These are phyloP conservation scores for Symbiodinium pilosum DNA, from an alignment of 73 alveolate species.

Conservation along the genomic window DNA sequence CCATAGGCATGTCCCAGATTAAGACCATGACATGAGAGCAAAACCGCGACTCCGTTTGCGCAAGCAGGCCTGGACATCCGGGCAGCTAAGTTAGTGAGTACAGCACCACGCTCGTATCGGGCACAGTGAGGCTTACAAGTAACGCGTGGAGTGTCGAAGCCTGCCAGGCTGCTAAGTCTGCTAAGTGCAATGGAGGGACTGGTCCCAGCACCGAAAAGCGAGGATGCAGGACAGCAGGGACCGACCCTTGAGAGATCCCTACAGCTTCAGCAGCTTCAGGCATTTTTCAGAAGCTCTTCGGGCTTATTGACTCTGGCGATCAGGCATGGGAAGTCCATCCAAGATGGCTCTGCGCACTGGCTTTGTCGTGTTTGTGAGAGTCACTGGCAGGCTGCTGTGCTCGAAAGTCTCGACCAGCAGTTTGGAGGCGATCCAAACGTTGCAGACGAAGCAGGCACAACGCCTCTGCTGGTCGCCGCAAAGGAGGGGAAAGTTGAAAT, in stretches of 20 bases:
- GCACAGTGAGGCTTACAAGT: too few species aligned
- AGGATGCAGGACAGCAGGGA: background rate
- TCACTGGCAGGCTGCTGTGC: slow-evolving; percentile 36
- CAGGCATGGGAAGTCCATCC: background rate
- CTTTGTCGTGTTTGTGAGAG: background rate
- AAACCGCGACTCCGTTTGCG: too few species aligned
- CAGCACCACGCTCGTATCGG: too few species aligned
- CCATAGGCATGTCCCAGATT: too few species aligned
- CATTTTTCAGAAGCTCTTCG: slow-evolving; percentile 25
- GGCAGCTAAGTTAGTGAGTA: too few species aligned
- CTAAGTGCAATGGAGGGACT: background rate
- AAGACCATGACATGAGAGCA: too few species aligned
- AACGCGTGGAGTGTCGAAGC: too few species aligned
- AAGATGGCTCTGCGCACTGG: background rate
- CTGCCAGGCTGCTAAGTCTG: too few species aligned
- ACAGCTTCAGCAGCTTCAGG: background rate
- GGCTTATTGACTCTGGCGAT: slow-evolving; percentile 34
- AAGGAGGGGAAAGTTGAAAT: slow-evolving; percentile 18
- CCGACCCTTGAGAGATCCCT: background rate
- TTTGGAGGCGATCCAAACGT: background rate
- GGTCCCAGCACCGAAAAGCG: background rate
- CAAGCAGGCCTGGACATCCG: too few species aligned
- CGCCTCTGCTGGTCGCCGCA: slow-evolving; percentile 33
- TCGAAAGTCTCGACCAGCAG: background rate
- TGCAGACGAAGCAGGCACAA: slow-evolving; percentile 32